These are phyloP conservation scores for Nepenthes gracilis DNA, from an alignment of 148 eudicot species.

Conservation along the genomic window DNA sequence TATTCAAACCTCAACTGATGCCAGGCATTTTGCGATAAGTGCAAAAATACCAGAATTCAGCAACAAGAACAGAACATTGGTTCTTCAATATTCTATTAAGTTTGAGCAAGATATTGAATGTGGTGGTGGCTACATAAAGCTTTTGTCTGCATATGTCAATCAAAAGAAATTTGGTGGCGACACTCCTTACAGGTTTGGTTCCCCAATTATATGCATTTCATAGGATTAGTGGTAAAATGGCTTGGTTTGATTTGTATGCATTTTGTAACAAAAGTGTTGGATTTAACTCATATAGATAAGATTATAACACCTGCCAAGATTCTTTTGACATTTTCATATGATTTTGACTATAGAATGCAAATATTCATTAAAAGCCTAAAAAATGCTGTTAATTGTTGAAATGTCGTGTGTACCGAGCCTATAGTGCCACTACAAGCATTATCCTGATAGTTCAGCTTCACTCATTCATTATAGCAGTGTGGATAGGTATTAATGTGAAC, in stretches of 20 bases:
- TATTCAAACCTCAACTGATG: constrained; percentile 67
- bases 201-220: background rate
- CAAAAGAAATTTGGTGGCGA: constrained; percentile 92
- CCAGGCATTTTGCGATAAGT: constrained; percentile 68
- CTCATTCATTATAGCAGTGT: too few relatives aligned
- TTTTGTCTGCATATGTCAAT: constrained; percentile 63
- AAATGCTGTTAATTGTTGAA: too few relatives aligned
- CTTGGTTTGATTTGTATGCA: background rate
- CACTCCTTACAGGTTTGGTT: constrained; percentile 66
- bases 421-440: too few relatives aligned
- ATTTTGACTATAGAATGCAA: too few relatives aligned
- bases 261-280: background rate
- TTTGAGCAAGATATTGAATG: constrained; percentile 82
- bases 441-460: too few relatives aligned
- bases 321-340: too few relatives aligned
- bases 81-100: constrained; percentile 69
- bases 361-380: too few relatives aligned
- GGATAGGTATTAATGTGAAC: too few relatives aligned
- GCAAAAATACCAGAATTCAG: constrained; percentile 70
- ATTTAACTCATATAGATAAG: too few relatives aligned
- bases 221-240: background rate
- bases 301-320: too few relatives aligned
- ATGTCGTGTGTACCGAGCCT: too few relatives aligned
- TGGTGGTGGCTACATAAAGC: constrained; percentile 82
- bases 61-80: constrained; percentile 69